Base-by-base conservation (phyloP, 1,284 basidiomycete species). In the Rhodotorula glutinis region DNA sequence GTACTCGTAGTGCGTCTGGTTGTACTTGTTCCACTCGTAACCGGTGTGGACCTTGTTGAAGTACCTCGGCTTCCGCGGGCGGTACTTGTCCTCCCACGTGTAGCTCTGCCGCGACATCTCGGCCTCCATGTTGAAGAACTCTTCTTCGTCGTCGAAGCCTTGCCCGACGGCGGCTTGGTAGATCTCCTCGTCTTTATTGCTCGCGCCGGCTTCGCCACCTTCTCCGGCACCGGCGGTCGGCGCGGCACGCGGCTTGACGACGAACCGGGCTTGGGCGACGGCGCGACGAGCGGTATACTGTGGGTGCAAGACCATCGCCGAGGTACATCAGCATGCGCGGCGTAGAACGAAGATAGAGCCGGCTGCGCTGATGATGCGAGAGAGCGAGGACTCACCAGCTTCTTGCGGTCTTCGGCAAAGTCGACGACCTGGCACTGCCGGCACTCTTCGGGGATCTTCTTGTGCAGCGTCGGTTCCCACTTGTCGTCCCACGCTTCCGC, bases 1-100 rank as follows among this genome's bases (percentile, higher is more conserved):
- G 71, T 82, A 93, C 91, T 98, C 94, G 78, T 98, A 98, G 80
- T 97, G 93, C 8, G 93, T 96, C 79, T 97, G 93, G 78, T 97
- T 97, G 80, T 97, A 97, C 82, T 96, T 95, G 82, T 96, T 98
- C 96, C 96, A 99, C 79, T 98, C 96, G 78, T 95, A 99, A n/a
- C 96, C 96, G n/a, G 96, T 98, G 77, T 98, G 93, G 43, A 98
- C 95, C 67, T 95, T 89, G 79, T 99, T 99, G 82, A 98, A 98
- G 83, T 97, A 98, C 72, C 95, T 85, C 47, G 96, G 96, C 79
- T 98, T 99, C 55, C 96, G 85, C n/a, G 96, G 94, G 40, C 96
- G 85, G 76, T 96, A 98, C 80, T 97, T 95, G 83, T 98, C 96
- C 81, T 95, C 92, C 95, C 95, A 98, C 75, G 92, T 91, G 79